These are phyloP conservation scores for Amaranthus cruentus DNA, from an alignment of 148 eudicot genomes.

Conservation along the genomic window DNA sequence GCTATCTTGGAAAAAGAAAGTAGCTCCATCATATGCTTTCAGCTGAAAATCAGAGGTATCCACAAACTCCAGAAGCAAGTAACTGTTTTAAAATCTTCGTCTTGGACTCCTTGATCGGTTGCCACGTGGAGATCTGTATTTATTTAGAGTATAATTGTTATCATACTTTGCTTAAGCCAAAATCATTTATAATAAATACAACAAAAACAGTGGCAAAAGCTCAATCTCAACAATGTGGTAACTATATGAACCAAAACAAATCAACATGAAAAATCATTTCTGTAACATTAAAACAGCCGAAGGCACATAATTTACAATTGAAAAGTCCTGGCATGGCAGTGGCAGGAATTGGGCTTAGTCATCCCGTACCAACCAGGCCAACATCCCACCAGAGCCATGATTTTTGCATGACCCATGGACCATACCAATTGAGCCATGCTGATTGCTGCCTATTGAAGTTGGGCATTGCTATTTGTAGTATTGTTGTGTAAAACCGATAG, in stretches of 20 bases:
- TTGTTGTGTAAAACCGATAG: no score
- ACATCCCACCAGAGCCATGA: no score
- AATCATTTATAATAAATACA: background rate
- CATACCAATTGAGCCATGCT: no score
- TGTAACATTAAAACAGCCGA: background rate
- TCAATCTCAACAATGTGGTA: no score
- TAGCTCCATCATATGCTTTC: background rate
- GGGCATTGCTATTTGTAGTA: no score
- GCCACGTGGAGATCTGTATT: constrained; percentile 59
- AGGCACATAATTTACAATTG: background rate
- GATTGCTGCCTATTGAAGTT: no score
- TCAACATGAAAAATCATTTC: background rate
- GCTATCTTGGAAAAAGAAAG: constrained; percentile 1
- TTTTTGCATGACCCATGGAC: no score
- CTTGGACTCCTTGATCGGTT: constrained; percentile 72
- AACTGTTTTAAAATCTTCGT: constrained; percentile 46
- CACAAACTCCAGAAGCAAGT: constrained; percentile 17
- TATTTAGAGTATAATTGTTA: background rate
- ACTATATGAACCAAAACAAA: no score
- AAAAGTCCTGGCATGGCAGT: no score
- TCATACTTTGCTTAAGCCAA: background rate
- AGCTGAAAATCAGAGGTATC: constrained; percentile 8
- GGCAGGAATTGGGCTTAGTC: no score
- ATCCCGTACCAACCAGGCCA: no score
- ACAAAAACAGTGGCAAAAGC: no score